Evolutionary conservation across 495 filamentous ascomycete species (phyloP).

Genomic region (Margaritispora aquatica): DNA sequence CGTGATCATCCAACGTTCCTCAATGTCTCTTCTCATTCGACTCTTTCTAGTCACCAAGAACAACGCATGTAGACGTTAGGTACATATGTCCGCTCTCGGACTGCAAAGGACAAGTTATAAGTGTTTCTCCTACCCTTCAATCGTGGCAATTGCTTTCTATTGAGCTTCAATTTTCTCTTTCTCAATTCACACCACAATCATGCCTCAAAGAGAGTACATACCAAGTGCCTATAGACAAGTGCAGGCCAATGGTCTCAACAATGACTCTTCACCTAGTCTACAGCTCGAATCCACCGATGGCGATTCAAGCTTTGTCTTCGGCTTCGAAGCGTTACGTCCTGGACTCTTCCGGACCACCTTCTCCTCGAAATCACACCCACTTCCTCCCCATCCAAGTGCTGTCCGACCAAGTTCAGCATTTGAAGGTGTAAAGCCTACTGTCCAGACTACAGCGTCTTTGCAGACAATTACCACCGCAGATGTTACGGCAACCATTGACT

Average conservation of each 20-base stretch:
- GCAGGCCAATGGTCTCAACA: slow-evolving; percentile 4
- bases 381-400: slow-evolving; percentile 56
- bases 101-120: background rate
- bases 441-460: slow-evolving; percentile 23
- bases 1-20: background rate
- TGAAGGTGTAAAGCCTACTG: slow-evolving; percentile 20
- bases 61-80: background rate
- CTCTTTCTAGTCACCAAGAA: background rate
- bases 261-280: slow-evolving; percentile 21
- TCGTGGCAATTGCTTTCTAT: background rate
- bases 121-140: background rate
- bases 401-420: slow-evolving; percentile 36
- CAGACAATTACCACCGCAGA: slow-evolving; percentile 41
- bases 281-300: slow-evolving; percentile 36
- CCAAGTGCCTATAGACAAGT: slow-evolving; percentile 36
- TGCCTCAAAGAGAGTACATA: slow-evolving; percentile 51
- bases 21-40: background rate
- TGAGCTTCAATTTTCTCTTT: background rate
- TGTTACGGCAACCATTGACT: slow-evolving; percentile 46
- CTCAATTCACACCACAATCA: slow-evolving; percentile 20
- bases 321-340: slow-evolving; percentile 50
- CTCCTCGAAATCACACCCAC: slow-evolving; percentile 46
- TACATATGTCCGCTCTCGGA: background rate
- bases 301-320: slow-evolving; percentile 41
- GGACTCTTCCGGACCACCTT: slow-evolving; percentile 63